phyloP scores from a whole-genome alignment of 257 asterid species.

The Przewalskia tangutica region DNA sequence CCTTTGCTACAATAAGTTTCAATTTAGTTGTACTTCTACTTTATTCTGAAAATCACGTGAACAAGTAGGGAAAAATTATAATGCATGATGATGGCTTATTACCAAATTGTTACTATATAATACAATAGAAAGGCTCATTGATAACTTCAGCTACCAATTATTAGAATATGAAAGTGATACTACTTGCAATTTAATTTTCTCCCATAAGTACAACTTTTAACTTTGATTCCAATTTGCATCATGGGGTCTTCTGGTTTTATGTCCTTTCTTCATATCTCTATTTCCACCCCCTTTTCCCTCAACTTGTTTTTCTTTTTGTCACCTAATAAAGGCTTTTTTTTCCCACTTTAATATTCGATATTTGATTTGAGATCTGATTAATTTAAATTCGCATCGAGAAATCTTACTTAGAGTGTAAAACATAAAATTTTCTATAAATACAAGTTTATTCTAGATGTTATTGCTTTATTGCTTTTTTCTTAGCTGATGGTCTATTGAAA shows the following conservation, averaged over 20 bases:
- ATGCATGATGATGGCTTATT: background rate
- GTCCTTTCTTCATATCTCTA: background rate
- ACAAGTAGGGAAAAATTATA: background rate
- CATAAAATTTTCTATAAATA: too few species aligned
- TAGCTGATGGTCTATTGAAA: too few species aligned
- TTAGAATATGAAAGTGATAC: background rate
- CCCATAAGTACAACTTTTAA: background rate
- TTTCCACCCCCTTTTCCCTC: background rate
- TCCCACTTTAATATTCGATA: background rate
- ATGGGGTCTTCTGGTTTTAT: background rate
- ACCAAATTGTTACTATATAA: background rate
- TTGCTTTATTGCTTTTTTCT: too few species aligned
- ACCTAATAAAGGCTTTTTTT: too few species aligned
- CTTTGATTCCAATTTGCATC: background rate
- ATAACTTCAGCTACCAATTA: background rate
- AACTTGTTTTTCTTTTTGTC: background rate
- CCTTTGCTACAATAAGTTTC: background rate
- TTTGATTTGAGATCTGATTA: background rate
- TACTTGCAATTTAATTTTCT: constrained; percentile 1
- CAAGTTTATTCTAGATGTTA: too few species aligned
- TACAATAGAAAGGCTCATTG: background rate
- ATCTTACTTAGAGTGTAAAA: background rate
- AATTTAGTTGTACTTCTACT: background rate
- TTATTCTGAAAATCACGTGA: background rate
- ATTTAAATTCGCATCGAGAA: background rate